Conservation (phyloP, 2,329 filamentous ascomycete genomes). For the Colletotrichum liaoningense region DNA sequence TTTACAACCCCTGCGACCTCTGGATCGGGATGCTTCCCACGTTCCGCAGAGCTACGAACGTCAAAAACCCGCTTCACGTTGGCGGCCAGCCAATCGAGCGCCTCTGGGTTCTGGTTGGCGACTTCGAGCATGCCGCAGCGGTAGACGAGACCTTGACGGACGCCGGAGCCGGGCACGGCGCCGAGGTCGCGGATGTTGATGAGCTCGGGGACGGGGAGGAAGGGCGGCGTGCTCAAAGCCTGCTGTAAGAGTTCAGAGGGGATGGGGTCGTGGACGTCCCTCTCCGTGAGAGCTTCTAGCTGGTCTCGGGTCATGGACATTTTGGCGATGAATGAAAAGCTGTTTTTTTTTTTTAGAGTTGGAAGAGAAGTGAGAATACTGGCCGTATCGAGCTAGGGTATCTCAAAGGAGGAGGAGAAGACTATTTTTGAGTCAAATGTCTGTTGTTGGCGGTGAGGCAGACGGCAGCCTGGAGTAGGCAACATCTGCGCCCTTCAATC, state of each 20-base stretch:
- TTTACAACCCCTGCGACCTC: slow-evolving; percentile 56
- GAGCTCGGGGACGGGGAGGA: slow-evolving; percentile 57
- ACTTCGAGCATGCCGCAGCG: slow-evolving; percentile 58
- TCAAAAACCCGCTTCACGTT: slow-evolving; percentile 62
- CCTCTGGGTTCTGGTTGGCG: slow-evolving; percentile 42
- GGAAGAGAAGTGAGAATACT: too few relatives aligned
- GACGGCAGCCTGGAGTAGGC: too few relatives aligned
- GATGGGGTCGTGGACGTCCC: slow-evolving; percentile 53
- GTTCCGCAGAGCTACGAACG: slow-evolving; percentile 59
- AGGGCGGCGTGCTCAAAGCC: slow-evolving; percentile 55
- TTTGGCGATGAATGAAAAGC: too few relatives aligned
- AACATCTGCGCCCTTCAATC: background rate
- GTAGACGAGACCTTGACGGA: slow-evolving; percentile 56
- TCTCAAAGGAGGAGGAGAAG: background rate
- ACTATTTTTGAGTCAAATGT: background rate
- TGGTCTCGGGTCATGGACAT: slow-evolving; percentile 3
- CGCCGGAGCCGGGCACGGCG: slow-evolving; percentile 51
- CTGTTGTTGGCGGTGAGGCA: background rate
- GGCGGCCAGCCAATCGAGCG: slow-evolving; percentile 48
- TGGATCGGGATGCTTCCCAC: slow-evolving; percentile 55
- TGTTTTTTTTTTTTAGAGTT: too few relatives aligned
- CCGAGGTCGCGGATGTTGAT: slow-evolving; percentile 66
- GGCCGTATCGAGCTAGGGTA: background rate
- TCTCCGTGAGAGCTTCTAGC: slow-evolving; percentile 48
- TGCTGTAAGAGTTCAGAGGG: slow-evolving; percentile 48